Evolutionary conservation across 345 rosid genomes (phyloP), one percentile per base, ranked within the genome.

Genomic region (Eucalyptus regnans): DNA sequence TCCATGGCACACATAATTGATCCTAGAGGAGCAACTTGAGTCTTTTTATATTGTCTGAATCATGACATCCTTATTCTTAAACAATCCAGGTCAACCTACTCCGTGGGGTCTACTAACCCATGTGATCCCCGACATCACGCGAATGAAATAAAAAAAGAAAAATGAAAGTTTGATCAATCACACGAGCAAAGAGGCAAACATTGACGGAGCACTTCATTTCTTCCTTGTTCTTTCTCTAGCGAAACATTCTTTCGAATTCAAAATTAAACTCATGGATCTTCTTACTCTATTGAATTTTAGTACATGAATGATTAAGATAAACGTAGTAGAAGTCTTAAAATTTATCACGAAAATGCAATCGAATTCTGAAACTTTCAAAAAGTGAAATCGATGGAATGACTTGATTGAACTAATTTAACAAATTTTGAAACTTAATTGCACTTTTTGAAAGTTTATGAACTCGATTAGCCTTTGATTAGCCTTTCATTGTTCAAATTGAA

Each of bases 351-450:
- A 56, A 9, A 2, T 56, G 0, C 0, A 56, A 1, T 56, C 3
- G 3, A 56, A 1, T 9, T 23, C 0, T 56, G 4, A 56, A 9
- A 9, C 0, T 56, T 56, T 56, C 29, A 56, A 22, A 56, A 23
- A 23, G 1, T 23, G 0, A 0, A 23, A 22, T 56, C 29, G 4
- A 56, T 1, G 29, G 0, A 23, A 4, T 22, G 62, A 56, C 62
- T 56, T 23, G 0, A 56, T 56, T 56, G 1, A 23, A 56, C 0
- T 1, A 56, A 56, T 56, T 23, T 56, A 1, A 56, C 5, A 56
- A 56, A 1, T 22, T 9, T 23, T 23, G 0, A 0, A 0, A 56
- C 12, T 56, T 56, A 8, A 56, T 23, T 23, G 1, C 1, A 56
- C 5, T 56, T 23, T 56, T 56, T 56, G 0, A 56, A 56, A 56